A percentile compares a stretch with the other conserved stretches of the same genome.
phyloP scores from a whole-genome alignment of 2,329 filamentous ascomycete genomes.

The Plenodomus biglobosus region DNA sequence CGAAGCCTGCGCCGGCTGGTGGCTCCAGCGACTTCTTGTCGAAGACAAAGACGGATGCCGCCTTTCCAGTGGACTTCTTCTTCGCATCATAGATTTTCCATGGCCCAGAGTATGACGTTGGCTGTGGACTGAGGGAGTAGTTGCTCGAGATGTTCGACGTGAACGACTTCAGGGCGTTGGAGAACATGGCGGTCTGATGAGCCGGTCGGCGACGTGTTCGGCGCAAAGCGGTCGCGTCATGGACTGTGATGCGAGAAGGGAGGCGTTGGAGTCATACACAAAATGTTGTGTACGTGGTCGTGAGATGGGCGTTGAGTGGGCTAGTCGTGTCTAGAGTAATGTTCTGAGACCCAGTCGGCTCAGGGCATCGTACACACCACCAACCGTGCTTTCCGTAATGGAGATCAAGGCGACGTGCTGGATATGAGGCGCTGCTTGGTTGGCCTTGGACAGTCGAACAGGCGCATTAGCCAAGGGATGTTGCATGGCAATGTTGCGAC shows the following conservation, averaged over 20 bases:
- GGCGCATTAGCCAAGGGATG: neutral
- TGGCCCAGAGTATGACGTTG: slow-evolving; percentile 79
- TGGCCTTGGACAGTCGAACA: neutral
- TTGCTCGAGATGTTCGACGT: slow-evolving; percentile 90
- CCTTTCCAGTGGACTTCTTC: slow-evolving; percentile 89
- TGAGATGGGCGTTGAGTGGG: slow-evolving; percentile 8
- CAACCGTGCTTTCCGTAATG: slow-evolving; percentile 1
- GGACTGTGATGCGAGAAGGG: slow-evolving; percentile 19
- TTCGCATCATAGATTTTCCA: slow-evolving; percentile 99
- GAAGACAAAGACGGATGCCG: slow-evolving; percentile 91
- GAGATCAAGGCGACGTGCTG: neutral
- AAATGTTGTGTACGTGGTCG: slow-evolving; percentile 5
- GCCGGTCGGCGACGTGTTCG: slow-evolving; percentile 26
- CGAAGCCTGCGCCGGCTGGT: slow-evolving; percentile 60
- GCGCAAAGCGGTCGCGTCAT: slow-evolving; percentile 30
- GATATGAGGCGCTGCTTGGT: neutral
- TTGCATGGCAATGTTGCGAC: slow-evolving; percentile 1
- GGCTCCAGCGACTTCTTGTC: slow-evolving; percentile 83
- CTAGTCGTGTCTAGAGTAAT: slow-evolving; percentile 2
- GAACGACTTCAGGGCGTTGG: slow-evolving; percentile 85
- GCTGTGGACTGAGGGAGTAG: slow-evolving; percentile 76
- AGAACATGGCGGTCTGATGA: slow-evolving; percentile 70
- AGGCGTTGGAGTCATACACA: neutral
- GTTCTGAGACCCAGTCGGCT: slow-evolving; percentile 21
- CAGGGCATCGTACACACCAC: slow-evolving; percentile 15